Evolutionary conservation across 2,329 filamentous ascomycete species (phyloP), one percentile per base, ranked within the genome.

Genomic region (Colletotrichum sp.): DNA sequence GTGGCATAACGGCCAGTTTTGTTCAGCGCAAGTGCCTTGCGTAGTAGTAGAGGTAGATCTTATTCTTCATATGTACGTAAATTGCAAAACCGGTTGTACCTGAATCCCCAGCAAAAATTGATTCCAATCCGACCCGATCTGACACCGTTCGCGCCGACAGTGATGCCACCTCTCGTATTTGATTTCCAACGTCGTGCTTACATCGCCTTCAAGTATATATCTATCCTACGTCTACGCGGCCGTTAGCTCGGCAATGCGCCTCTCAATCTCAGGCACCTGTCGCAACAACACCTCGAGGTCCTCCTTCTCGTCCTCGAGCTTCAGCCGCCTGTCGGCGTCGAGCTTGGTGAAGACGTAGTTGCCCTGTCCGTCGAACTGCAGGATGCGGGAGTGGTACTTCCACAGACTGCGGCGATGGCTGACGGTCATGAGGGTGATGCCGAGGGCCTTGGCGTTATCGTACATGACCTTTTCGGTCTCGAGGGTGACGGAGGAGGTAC

Each of bases 391-490:
- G 84, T 99, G 97, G 84, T 99, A 99, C 85, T 97, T 96, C 97
- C 97, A 99, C 80, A 99, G 85, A 86, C 95, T 98, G 77, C 96
- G 89, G 10, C 97, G 89, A 84, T 99, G 97, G 78, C 93, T 96
- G 28, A 99, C 97, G 0, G 97, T 99, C 95, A 99, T 98, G 78
- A 99, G 90, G 0, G 97, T 99, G 80, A 98, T 97, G 5, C 95
- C 96, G 21, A 98, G 87, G 21, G 91, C 90, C 89, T 99, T 99
- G 67, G 97, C 97, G 71, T 95, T 96, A 80, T 98, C 96, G 85
- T 99, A 99, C 96, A 99, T 99, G 83, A 95, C 91, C 83, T 95
- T 94, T 83, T 99, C 97, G 76, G 96, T 96, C 80, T 99, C 96
- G 32, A 98, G 90, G 18, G 98, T 98, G n/a, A 99, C 95, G 68